Conservation (phyloP, 768 basidiomycete genomes). For the Coprinellus micaceus region DNA sequence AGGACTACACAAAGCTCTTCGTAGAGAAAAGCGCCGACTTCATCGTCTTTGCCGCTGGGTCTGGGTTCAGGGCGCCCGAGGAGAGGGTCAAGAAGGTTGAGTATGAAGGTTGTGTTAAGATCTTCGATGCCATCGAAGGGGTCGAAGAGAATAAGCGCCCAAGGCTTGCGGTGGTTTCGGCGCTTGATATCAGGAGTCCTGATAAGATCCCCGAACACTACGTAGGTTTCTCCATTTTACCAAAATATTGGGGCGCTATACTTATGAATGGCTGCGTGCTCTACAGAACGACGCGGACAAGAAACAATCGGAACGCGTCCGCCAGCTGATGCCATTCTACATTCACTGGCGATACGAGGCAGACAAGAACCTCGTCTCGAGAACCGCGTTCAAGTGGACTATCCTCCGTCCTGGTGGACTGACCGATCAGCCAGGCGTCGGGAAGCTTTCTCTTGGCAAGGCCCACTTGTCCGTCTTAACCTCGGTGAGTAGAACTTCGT, state of each 20-base stretch:
- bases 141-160: conserved; percentile 41
- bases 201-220: conserved; percentile 48
- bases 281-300: conserved; percentile 46
- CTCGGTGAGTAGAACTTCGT: conserved; percentile 36
- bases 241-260: too few relatives aligned
- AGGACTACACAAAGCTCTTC: conserved; percentile 47
- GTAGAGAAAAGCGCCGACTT: conserved; percentile 29
- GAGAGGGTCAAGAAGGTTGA: conserved; percentile 55
- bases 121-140: conserved; percentile 63
- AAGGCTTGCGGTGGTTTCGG: conserved; percentile 55
- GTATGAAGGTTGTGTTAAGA: conserved; percentile 63
- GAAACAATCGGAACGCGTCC: conserved; percentile 36
- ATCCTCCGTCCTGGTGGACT: conserved; percentile 61
- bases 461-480: conserved; percentile 44
- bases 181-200: conserved; percentile 52
- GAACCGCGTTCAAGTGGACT: conserved; percentile 62
- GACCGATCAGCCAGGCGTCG: conserved; percentile 45
- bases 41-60: conserved; percentile 46
- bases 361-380: conserved; percentile 43
- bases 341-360: conserved; percentile 50
- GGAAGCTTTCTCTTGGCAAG: conserved; percentile 48
- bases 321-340: conserved; percentile 40
- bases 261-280: neutral
- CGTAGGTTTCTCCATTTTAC: conserved; percentile 26
- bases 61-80: conserved; percentile 55